Conservation (phyloP, 2,329 filamentous ascomycete species). For the Arthrobotrys entomopaga region DNA sequence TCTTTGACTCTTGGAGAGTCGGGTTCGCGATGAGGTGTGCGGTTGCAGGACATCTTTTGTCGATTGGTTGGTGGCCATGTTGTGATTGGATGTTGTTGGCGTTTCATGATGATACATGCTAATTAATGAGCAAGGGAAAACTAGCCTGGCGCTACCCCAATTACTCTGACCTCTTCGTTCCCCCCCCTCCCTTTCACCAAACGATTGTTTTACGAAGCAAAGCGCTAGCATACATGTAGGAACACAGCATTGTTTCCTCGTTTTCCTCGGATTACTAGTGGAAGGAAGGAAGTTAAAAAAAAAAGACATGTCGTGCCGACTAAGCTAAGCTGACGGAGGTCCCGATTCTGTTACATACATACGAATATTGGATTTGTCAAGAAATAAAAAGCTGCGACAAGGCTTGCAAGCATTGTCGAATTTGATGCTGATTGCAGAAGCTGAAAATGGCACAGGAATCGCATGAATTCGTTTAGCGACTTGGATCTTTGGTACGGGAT, state of each 20-base stretch:
- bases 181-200: not conserved
- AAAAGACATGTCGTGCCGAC: no score
- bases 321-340: no score
- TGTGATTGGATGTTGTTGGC: slow-evolving; percentile 48
- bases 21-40: not conserved
- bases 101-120: slow-evolving; percentile 51
- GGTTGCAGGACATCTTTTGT: slow-evolving; percentile 19
- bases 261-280: not conserved
- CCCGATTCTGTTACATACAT: no score
- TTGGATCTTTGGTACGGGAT: no score
- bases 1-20: slow-evolving; percentile 23
- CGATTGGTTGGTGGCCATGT: not conserved
- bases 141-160: slow-evolving; percentile 10
- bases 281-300: slow-evolving; percentile 10
- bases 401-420: not conserved
- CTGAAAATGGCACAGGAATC: not conserved
- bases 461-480: not conserved
- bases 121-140: slow-evolving; percentile 48
- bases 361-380: slow-evolving; percentile 37
- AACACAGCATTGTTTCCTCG: not conserved
- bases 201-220: slow-evolving; percentile 2
- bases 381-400: slow-evolving; percentile 2
- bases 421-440: slow-evolving; percentile 12
- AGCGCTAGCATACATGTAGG: not conserved
- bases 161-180: slow-evolving; percentile 14